Conservation (phyloP, 495 filamentous ascomycete species). For the Xylaria telfairii region DNA sequence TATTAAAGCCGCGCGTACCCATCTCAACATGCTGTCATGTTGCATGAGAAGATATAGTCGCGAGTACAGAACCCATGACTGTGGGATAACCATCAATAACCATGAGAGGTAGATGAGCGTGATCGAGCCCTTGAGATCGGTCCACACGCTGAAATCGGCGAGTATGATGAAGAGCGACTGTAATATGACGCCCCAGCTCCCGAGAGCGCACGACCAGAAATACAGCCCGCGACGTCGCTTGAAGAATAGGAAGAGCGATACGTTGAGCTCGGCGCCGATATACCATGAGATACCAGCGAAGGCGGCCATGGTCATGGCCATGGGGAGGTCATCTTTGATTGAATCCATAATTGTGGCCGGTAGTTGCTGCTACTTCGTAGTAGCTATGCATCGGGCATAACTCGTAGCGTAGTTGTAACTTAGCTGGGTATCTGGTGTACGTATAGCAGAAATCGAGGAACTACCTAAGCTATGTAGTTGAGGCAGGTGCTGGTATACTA, state of each 20-base stretch:
- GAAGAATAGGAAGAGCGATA: constrained; percentile 63
- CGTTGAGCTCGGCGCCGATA: constrained; percentile 61
- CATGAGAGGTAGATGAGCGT: constrained; percentile 44
- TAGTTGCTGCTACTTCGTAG: constrained; percentile 13
- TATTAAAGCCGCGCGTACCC: constrained; percentile 32
- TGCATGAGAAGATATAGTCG: constrained; percentile 47
- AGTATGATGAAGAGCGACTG: constrained; percentile 49
- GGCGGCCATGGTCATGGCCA: constrained; percentile 53
- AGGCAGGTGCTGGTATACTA: neutral
- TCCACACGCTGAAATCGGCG: constrained; percentile 39
- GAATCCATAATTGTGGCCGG: constrained; percentile 16
- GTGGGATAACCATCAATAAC: constrained; percentile 42
- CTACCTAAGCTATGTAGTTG: neutral
- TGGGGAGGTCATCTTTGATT: constrained; percentile 24
- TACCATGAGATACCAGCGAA: constrained; percentile 62
- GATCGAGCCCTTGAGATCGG: constrained; percentile 32
- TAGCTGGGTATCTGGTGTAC: too few species aligned
- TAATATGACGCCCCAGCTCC: constrained; percentile 50
- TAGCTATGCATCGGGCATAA: constrained; percentile 22
- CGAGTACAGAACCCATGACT: constrained; percentile 48
- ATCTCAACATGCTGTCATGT: constrained; percentile 29
- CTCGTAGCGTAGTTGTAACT: too few species aligned
- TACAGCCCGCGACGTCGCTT: constrained; percentile 59
- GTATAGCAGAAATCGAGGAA: too few species aligned
- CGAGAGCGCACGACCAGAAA: constrained; percentile 63